These are phyloP conservation scores for Triticum dicoccoides DNA, from an alignment of 176 grass and related monocot genomes.

Conservation along the genomic window DNA sequence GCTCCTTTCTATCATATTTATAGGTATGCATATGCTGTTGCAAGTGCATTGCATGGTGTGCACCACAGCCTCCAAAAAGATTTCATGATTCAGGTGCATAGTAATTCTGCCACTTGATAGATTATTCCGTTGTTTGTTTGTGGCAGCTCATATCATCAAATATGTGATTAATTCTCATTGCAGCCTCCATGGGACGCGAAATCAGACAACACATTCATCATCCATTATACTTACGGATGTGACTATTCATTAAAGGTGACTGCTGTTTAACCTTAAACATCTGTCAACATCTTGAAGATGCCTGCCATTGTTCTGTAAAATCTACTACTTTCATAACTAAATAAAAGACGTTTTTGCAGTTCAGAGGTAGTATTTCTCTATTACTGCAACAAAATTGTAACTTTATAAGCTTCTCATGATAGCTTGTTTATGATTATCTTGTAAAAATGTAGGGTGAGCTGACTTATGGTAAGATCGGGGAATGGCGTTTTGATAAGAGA, in stretches of 20 bases:
- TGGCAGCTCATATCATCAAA: slow-evolving; percentile 26
- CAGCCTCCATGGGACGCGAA: slow-evolving; percentile 88
- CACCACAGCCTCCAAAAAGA: slow-evolving; percentile 89
- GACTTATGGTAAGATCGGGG: slow-evolving; percentile 88
- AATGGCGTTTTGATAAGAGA: slow-evolving; percentile 98
- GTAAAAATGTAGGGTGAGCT: slow-evolving; percentile 61
- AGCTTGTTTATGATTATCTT: slow-evolving; percentile 25
- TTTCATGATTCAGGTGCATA: slow-evolving; percentile 98
- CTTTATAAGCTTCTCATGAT: neutral
- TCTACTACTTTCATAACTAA: neutral
- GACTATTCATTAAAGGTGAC: slow-evolving; percentile 85
- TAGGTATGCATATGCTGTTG: slow-evolving; percentile 98
- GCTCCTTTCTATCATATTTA: slow-evolving; percentile 7
- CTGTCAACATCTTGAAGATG: neutral
- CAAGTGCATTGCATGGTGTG: slow-evolving; percentile 99
- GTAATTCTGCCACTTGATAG: slow-evolving; percentile 26
- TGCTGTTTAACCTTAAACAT: slow-evolving; percentile 19
- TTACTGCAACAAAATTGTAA: neutral
- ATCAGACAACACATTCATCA: slow-evolving; percentile 61
- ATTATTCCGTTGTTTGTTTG: slow-evolving; percentile 7
- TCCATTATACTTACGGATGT: slow-evolving; percentile 95
- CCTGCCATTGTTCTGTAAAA: slow-evolving; percentile 18
- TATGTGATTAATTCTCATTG: slow-evolving; percentile 37
- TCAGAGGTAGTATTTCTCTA: neutral
- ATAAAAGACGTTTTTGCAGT: too few species aligned